Conservation (phyloP, 1,284 basidiomycete species). For the Leccinum huronense region DNA sequence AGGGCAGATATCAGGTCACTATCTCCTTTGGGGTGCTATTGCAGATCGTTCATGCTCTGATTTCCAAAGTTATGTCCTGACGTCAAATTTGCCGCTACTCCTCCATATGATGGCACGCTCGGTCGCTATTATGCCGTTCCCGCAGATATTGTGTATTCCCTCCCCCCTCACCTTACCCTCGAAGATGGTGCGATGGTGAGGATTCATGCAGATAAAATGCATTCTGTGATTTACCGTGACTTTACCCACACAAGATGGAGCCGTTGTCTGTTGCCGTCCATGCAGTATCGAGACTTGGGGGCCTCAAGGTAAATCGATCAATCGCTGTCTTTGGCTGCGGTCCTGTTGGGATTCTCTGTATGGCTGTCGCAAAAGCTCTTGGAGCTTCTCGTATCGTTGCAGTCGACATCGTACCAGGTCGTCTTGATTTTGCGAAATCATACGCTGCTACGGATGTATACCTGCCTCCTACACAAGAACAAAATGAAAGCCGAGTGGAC, state of each 20-base stretch:
- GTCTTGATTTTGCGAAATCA: slow-evolving; percentile 83
- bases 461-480: slow-evolving; percentile 60
- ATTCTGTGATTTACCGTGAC: slow-evolving; percentile 4
- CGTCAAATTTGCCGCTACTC: slow-evolving; percentile 85
- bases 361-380: slow-evolving; percentile 90
- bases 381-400: slow-evolving; percentile 81
- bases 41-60: slow-evolving; percentile 9
- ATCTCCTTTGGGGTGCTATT: not conserved
- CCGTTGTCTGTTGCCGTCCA: slow-evolving; percentile 93
- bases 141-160: slow-evolving; percentile 68
- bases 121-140: slow-evolving; percentile 79
- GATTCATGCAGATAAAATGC: not conserved
- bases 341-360: slow-evolving; percentile 88
- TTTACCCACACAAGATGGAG: slow-evolving; percentile 67
- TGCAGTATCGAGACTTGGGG: slow-evolving; percentile 77
- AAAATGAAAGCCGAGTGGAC: slow-evolving; percentile 64
- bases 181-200: slow-evolving; percentile 84
- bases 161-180: slow-evolving; percentile 71
- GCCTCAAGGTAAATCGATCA: slow-evolving; percentile 69
- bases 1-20: slow-evolving; percentile 75
- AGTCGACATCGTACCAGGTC: slow-evolving; percentile 79
- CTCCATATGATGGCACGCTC: slow-evolving; percentile 87
- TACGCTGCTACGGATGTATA: slow-evolving; percentile 90
- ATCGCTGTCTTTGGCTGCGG: slow-evolving; percentile 88
- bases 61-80: slow-evolving; percentile 66